Evolutionary conservation across 208 protist genomes (phyloP).

Genomic region (Acanthamoeba triangularis): DNA sequence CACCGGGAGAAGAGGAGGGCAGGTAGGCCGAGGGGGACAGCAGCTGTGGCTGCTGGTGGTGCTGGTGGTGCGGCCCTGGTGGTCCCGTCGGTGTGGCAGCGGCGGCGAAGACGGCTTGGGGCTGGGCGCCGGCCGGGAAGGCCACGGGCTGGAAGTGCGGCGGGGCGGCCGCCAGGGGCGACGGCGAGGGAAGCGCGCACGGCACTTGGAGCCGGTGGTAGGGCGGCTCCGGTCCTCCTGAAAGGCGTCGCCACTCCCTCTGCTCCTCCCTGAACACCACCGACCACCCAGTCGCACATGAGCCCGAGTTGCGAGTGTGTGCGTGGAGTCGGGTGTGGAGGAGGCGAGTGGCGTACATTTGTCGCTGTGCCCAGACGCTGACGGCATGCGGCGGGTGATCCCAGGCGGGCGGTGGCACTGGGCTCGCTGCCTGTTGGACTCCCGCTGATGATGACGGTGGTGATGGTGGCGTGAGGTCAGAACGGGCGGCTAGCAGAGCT

Average conservation of each 20-base stretch:
- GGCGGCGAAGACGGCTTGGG: background rate
- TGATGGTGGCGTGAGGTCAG: background rate
- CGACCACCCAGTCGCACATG: too few relatives aligned
- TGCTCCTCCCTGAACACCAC: background rate
- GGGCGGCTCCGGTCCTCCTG: background rate
- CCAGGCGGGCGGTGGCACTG: background rate
- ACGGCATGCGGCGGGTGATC: background rate
- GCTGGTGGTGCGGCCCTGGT: too few relatives aligned
- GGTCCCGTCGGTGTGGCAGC: background rate
- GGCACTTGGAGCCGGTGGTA: conserved; percentile 4
- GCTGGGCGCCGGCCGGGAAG: background rate
- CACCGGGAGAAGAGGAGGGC: background rate
- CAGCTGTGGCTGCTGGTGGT: background rate
- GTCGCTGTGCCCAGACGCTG: conserved; percentile 4
- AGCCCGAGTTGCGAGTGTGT: too few relatives aligned
- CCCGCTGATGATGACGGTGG: background rate
- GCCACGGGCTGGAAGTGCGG: background rate
- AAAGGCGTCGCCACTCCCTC: background rate
- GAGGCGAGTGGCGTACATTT: background rate
- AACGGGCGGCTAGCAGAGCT: background rate
- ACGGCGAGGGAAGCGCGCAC: background rate
- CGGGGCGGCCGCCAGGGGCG: background rate
- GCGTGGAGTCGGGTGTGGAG: background rate
- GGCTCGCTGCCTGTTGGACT: background rate
- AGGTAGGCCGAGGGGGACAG: background rate